These are phyloP conservation scores for Rhododendron ovatum DNA, from an alignment of 148 eudicot species.

Conservation along the genomic window DNA sequence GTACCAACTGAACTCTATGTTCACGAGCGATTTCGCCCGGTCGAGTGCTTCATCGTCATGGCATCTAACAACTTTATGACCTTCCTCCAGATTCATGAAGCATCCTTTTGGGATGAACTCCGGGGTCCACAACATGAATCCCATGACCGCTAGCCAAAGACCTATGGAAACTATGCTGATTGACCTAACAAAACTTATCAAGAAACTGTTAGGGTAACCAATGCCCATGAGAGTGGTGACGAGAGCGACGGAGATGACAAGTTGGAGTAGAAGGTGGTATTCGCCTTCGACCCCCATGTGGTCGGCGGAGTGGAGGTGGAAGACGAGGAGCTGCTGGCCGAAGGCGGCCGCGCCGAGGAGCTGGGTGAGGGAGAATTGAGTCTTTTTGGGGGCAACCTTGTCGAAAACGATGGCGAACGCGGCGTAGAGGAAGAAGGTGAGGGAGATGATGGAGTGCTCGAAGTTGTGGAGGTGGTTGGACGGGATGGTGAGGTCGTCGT, in stretches of 20 bases:
- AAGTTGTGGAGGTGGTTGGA: slow-evolving; percentile 86
- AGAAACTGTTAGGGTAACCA: slow-evolving; percentile 35
- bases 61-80: slow-evolving; percentile 67
- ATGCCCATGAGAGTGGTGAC: slow-evolving; percentile 55
- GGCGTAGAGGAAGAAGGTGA: slow-evolving; percentile 63
- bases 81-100: slow-evolving; percentile 61
- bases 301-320: slow-evolving; percentile 84
- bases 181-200: slow-evolving; percentile 54
- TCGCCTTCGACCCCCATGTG: slow-evolving; percentile 93
- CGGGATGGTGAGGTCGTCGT: slow-evolving; percentile 75
- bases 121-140: slow-evolving; percentile 78
- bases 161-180: slow-evolving; percentile 65
- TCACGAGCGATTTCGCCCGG: slow-evolving; percentile 72
- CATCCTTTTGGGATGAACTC: slow-evolving; percentile 61
- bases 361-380: slow-evolving; percentile 34
- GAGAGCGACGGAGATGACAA: slow-evolving; percentile 39
- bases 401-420: slow-evolving; percentile 50
- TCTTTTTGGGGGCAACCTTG: slow-evolving; percentile 14
- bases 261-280: slow-evolving; percentile 80
- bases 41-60: slow-evolving; percentile 43
- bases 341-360: slow-evolving; percentile 54
- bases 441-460: slow-evolving; percentile 70
- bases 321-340: slow-evolving; percentile 60
- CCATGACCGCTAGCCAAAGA: slow-evolving; percentile 79
- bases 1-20: slow-evolving; percentile 76